Evolutionary conservation across 257 asterid genomes (phyloP), one percentile per base, ranked within the genome.

Genomic region (Solanum clarkiae): DNA sequence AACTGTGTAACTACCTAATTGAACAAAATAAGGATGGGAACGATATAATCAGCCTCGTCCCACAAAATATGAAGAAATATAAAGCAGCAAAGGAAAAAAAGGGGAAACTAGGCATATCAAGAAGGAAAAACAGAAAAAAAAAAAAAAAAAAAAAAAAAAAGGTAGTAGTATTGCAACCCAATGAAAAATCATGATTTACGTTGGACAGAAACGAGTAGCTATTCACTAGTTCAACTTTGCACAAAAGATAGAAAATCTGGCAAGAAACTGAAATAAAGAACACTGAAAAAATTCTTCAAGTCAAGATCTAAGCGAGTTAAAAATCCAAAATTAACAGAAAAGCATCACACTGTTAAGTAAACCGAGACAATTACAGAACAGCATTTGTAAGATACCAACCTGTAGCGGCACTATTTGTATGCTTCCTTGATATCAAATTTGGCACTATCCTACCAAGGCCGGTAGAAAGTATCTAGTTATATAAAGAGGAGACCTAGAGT

Each of bases 361-460:
- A 16, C 5, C 8, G 44, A 77, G 65, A 77, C 82, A 77, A 51
- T 51, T 51, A 77, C 63, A 77, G 22, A 26, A 77, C 16, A 51
- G 62, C 24, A 83, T 68, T 29, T 68, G 80, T 22, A 47, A 84
- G 32, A 65, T 5, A 84, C 85, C 17, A 83, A 93, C 98, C 95
- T 89, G 96, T 93, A 72, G 99, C 98, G 18, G 98, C 98, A 88
- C 98, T 94, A 85, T 96, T 96, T 16, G 99, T 96, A 88, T 96
- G 99, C 90, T 96, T 96, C 90, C 99, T 93, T 83, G 98, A 96
- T 90, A 96, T 96, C 93, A 96, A 87, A 86, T 96, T 96, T 42
- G 99, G 99, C 82, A 96, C 98, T 88, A 96, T 96, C 92, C 99
- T 93, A 84, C 99, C 99, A 87, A 96, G 98, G 80, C 98, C 99